phyloP scores from a whole-genome alignment of 2,329 filamentous ascomycete genomes.

The Diplodia mutila region DNA sequence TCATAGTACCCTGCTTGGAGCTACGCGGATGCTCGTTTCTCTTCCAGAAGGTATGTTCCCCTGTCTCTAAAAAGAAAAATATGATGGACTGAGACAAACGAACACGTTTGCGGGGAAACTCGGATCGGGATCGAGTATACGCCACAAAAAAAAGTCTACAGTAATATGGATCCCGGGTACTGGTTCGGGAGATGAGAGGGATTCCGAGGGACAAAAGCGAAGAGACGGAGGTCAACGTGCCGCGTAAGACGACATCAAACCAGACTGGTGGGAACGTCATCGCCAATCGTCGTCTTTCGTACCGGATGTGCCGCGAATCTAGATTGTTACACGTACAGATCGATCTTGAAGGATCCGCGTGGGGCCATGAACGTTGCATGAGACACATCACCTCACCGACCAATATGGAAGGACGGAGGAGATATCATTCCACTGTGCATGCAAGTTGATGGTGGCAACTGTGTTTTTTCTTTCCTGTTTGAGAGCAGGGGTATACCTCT shows the following conservation, averaged over 20 bases:
- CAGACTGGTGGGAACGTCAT: background rate
- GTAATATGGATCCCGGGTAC: background rate
- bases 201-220: background rate
- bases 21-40: background rate
- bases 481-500: constrained; percentile 6
- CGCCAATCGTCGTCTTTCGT: background rate
- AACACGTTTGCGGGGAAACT: background rate
- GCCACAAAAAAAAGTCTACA: background rate
- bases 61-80: background rate
- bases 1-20: background rate
- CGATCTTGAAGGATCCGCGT: background rate
- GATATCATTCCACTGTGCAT: background rate
- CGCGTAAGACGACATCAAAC: background rate
- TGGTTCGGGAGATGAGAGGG: background rate
- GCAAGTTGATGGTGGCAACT: background rate
- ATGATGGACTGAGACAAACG: no score
- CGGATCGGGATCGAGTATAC: background rate
- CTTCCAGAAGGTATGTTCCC: background rate
- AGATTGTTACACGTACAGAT: background rate
- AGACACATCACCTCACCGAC: background rate
- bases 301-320: background rate
- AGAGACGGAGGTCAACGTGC: background rate
- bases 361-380: background rate
- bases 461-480: background rate
- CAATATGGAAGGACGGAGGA: no score